Conservation (phyloP, 257 asterid species). For the Lavandula angustifolia region DNA sequence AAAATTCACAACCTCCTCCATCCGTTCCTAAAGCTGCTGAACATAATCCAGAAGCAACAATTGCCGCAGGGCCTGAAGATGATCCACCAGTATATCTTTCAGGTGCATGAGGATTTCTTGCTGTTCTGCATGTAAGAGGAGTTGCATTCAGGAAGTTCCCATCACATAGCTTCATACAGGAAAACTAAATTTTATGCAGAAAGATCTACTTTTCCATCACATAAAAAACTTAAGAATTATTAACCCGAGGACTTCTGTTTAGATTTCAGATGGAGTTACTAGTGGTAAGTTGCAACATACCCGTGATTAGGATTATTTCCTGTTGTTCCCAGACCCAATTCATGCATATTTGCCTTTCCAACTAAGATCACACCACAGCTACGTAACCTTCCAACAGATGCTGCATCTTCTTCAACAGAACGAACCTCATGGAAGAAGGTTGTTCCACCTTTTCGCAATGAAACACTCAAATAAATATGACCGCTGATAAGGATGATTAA, state of each 20-base stretch:
- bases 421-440: constrained; percentile 83
- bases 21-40: constrained; percentile 98
- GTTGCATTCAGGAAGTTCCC: no score
- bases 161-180: no score
- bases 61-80: constrained; percentile 98
- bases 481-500: constrained; percentile 21
- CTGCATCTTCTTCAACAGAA: constrained; percentile 72
- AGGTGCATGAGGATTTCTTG: constrained; percentile 97
- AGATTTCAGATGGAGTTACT: neutral
- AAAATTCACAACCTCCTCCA: constrained; percentile 89
- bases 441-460: constrained; percentile 75
- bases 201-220: neutral
- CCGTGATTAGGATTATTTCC: constrained; percentile 96
- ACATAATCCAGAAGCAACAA: constrained; percentile 94
- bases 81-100: constrained; percentile 98
- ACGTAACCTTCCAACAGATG: constrained; percentile 75
- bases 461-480: constrained; percentile 23
- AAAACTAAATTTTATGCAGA: constrained; percentile 12
- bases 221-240: neutral
- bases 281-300: constrained; percentile 42
- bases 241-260: neutral
- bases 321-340: constrained; percentile 90
- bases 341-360: constrained; percentile 99
- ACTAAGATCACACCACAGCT: constrained; percentile 88
- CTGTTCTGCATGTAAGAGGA: constrained; percentile 55